Base-by-base conservation (phyloP, 208 protist genomes). In the Novymonas esmeraldas region DNA sequence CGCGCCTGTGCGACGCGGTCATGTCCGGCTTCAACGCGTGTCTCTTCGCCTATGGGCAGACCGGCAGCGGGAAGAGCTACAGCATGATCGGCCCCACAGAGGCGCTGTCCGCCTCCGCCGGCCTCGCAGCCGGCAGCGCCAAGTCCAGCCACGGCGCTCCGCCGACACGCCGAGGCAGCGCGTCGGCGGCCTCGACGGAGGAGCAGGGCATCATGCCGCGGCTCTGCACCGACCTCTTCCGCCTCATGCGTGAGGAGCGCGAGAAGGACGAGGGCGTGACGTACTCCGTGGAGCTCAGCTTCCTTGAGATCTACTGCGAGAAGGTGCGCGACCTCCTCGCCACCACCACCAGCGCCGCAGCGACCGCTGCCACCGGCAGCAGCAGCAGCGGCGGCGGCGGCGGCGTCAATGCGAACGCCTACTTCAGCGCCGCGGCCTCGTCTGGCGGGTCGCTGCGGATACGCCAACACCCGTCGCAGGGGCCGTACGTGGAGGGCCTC, bases 291-390 rank as follows among this genome's bases (percentile, higher is more conserved):
- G 82, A 94, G 75, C 67, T 82, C 28, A 87, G 81, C 58, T 95
- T 95, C 48, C 70, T 95, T 18, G 92, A 97, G 72, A 93, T 97
- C 59, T 98, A 97, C 78, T 94, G 89, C 69, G 92, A 97, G 64
- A 79, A 85, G 52, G 90, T 96, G 20, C 77, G 72, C 18, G 90
- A 95, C 60, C 68, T 97, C 33, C 71, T 97, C 2, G 46, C 64
- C n/a, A 44, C 29, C 18, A 16, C 97, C 2, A 42, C 64, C n/a
- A 44, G 16, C 18, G 9, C 44, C 24, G 18, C 36, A 9, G 31
- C 51, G 16, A 0, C 13, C 29, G 29, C 7, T 24, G 18, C 56
- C 22, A 1, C 56, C 22, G 31, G 28, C 13, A 49, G 58, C 42
- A 41, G 28, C 58, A 54, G 4, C 39, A 44, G 4, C 44, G 3